Conservation (phyloP, 2,329 filamentous ascomycete genomes). For the Fonsecaea pedrosoi region DNA sequence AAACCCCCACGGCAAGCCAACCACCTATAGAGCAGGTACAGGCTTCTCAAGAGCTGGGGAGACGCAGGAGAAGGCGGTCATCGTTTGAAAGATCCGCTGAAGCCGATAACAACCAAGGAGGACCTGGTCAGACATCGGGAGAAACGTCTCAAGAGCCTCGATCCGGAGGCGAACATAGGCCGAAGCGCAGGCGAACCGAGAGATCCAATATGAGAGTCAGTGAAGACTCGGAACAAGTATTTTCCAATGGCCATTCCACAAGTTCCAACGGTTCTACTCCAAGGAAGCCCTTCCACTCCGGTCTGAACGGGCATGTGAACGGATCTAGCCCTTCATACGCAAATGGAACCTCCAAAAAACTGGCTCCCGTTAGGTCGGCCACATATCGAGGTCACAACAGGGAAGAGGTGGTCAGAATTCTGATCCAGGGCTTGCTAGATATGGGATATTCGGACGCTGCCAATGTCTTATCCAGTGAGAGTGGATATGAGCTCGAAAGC, state of each 20-base stretch:
- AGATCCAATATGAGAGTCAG: constrained; percentile 69
- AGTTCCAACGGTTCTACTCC: constrained; percentile 63
- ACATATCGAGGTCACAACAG: constrained; percentile 84
- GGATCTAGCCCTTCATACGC: constrained; percentile 48
- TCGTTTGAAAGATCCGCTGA: constrained; percentile 22
- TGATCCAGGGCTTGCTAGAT: constrained; percentile 89
- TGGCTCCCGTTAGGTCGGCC: constrained; percentile 42
- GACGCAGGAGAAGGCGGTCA: constrained; percentile 35
- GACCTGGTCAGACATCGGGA: constrained; percentile 40
- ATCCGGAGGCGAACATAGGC: constrained; percentile 46
- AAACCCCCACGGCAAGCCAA: constrained; percentile 26
- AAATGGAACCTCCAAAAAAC: constrained; percentile 49
- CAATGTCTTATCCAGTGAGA: constrained; percentile 75
- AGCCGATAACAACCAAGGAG: constrained; percentile 29
- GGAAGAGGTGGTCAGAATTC: constrained; percentile 88
- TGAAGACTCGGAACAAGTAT: constrained; percentile 56
- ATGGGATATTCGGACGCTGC: constrained; percentile 85
- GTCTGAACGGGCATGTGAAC: constrained; percentile 56
- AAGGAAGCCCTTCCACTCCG: constrained; percentile 56
- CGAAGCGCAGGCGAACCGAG: constrained; percentile 66
- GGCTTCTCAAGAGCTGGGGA: constrained; percentile 27
- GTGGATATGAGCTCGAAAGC: constrained; percentile 86
- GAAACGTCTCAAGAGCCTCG: constrained; percentile 41
- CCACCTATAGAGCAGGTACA: constrained; percentile 34
- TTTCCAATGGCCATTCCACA: constrained; percentile 62